Evolutionary conservation across 2,329 filamentous ascomycete genomes (phyloP), one percentile per base, ranked within the genome.

Genomic region (Talaromyces sp.): DNA sequence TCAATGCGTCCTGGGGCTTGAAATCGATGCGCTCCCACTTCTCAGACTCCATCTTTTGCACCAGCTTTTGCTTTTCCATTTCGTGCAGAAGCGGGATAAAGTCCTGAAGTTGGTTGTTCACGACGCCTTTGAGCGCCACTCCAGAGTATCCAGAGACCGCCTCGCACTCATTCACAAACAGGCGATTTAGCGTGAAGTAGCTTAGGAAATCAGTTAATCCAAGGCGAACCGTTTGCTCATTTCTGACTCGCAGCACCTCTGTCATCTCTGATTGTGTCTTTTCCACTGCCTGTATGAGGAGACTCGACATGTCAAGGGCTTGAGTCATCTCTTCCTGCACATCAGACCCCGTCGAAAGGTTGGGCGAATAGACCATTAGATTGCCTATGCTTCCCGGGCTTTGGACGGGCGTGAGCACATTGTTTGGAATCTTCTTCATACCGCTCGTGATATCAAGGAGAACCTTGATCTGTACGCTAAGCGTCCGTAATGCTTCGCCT

Each of bases 401-500:
- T 78, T 2, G 81, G 83, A 66, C 81, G 84, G 41, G 16, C 41
- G 16, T 60, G 39, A 33, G 41, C 37, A 60, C 22, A 67, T 70
- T 68, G 3, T 76, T 71, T 47, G 45, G 45, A 24, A 19, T 24
- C 45, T 49, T 24, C 31, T 81, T 73, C 41, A 80, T 68, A 24
- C 76, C 78, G 75, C 93, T 97, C 1, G 93, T 95, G 24, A 97
- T 91, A 76, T 99, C 95, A 10, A 99, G 84, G 14, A 99, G 79
- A 14, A 98, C 89, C 76, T 98, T 99, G 64, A 94, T 90, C 75
- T 98, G 94, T 0, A 92, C 93, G 24, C 91, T 92, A 8, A 97
- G 81, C 72, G 95, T 86, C 64, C 95, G 85, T 57, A 99, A 76
- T 4, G 91, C 91, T 79, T 99, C 95, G 3, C 93, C 90, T 10